Conservation (phyloP, 2,329 filamentous ascomycete species). For the Ceratocystis ficicola region DNA sequence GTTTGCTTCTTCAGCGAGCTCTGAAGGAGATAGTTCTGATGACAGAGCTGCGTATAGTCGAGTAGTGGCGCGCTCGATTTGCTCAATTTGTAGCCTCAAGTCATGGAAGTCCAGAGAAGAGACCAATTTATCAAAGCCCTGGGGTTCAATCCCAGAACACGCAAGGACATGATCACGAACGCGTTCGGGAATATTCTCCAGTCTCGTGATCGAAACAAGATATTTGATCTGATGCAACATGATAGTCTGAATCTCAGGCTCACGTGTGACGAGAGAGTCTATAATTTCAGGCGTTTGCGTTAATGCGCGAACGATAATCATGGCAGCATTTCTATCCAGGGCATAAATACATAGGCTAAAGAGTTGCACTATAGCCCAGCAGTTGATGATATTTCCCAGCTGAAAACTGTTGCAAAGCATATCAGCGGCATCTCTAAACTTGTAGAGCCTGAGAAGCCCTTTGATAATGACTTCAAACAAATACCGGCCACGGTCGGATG, state of each 20-base stretch:
- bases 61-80: constrained; percentile 4
- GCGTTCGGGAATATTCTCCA: constrained; percentile 9
- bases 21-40: background rate
- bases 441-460: constrained; percentile 38
- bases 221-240: constrained; percentile 23
- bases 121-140: constrained; percentile 14
- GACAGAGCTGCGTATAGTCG: constrained; percentile 1
- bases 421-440: constrained; percentile 34
- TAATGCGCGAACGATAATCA: constrained; percentile 20
- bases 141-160: constrained; percentile 6
- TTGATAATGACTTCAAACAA: constrained; percentile 37
- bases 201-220: constrained; percentile 19
- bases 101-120: constrained; percentile 7
- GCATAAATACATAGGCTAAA: constrained; percentile 34
- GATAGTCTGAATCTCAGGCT: constrained; percentile 17
- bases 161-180: constrained; percentile 4
- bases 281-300: constrained; percentile 13
- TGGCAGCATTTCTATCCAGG: constrained; percentile 28
- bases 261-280: constrained; percentile 13
- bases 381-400: constrained; percentile 29
- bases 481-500: constrained; percentile 13
- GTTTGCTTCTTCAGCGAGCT: constrained; percentile 14
- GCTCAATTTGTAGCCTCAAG: constrained; percentile 17
- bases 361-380: constrained; percentile 30
- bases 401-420: constrained; percentile 34